Evolutionary conservation across 2,329 filamentous ascomycete genomes (phyloP), one percentile per base, ranked within the genome.

Genomic region (Monosporascus sp.): DNA sequence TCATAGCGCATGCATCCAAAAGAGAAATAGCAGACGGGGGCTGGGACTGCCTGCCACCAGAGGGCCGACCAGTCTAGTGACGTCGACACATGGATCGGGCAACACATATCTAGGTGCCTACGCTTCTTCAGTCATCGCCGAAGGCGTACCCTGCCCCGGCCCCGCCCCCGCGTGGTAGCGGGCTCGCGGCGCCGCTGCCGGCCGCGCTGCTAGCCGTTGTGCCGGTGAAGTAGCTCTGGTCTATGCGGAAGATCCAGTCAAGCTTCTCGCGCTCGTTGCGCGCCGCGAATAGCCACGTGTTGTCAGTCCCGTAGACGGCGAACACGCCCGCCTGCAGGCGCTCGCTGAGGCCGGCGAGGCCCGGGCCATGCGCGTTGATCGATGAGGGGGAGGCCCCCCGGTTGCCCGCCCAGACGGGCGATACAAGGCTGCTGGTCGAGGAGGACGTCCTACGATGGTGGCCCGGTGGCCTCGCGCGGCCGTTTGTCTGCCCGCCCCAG

Each of bases 191-290:
- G 44, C 73, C 74, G 51, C 70, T 74, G 11, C 71, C 49, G 7
- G 24, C 20, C 5, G 43, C 43, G 14, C 43, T 46, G n/a, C 22
- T 26, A 2, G 15, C 26, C 22, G 43, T 46, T 7, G n/a, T 44
- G 41, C 60, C 75, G 37, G 78, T 75, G 63, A 80, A 70, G 60
- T 80, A 84, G 50, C 87, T 89, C 76, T 96, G 88, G 71, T 99
- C 94, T 62, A 99, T 91, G 65, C 88, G 87, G 70, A 95, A 82
- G 62, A 99, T 96, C 94, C 94, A 99, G 69, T 97, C 94, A 62
- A 92, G 87, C 77, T 97, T 96, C 70, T 97, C 92, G 48, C 86
- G 81, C 74, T 97, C 93, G 63, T 85, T 93, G 54, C 91, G 81
- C 24, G 91, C 89, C 15, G 91, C 90, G 70, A 99, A 97, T 41